These are phyloP conservation scores for Takashimella koratensis DNA, from an alignment of 1,284 basidiomycete genomes.

Conservation along the genomic window DNA sequence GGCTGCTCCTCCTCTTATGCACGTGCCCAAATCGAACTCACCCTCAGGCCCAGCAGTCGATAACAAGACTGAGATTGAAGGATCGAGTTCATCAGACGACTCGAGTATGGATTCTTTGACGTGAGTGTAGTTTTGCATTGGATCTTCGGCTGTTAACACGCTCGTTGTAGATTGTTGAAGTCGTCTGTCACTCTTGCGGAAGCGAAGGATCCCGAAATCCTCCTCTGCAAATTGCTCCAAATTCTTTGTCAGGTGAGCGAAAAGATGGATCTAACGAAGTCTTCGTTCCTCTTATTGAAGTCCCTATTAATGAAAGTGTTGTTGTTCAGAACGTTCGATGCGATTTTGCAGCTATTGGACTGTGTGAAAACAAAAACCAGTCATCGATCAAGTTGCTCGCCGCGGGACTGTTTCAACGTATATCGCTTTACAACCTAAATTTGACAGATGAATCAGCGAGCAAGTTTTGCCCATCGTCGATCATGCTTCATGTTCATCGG, in stretches of 20 bases:
- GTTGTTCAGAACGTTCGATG: constrained; percentile 18
- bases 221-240: constrained; percentile 31
- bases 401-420: constrained; percentile 28
- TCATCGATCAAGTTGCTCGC: constrained; percentile 26
- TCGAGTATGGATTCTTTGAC: background rate
- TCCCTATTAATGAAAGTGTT: too few relatives aligned
- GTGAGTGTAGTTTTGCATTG: background rate
- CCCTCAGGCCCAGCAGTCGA: too few relatives aligned
- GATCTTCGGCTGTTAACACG: background rate
- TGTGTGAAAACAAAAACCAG: constrained; percentile 23
- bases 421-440: constrained; percentile 28
- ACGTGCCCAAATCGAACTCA: too few relatives aligned
- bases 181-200: constrained; percentile 35
- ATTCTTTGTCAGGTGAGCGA: constrained; percentile 31
- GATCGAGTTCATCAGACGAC: too few relatives aligned
- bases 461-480: constrained; percentile 23
- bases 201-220: constrained; percentile 31
- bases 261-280: too few relatives aligned
- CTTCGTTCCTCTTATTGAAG: too few relatives aligned
- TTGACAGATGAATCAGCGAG: constrained; percentile 20
- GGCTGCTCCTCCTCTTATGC: too few relatives aligned
- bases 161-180: constrained; percentile 28
- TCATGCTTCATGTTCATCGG: constrained; percentile 37
- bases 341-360: constrained; percentile 38
- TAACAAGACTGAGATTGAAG: too few relatives aligned